phyloP scores from a whole-genome alignment of 108 stramenopile genomes.

The Mediolabrus comicus region DNA sequence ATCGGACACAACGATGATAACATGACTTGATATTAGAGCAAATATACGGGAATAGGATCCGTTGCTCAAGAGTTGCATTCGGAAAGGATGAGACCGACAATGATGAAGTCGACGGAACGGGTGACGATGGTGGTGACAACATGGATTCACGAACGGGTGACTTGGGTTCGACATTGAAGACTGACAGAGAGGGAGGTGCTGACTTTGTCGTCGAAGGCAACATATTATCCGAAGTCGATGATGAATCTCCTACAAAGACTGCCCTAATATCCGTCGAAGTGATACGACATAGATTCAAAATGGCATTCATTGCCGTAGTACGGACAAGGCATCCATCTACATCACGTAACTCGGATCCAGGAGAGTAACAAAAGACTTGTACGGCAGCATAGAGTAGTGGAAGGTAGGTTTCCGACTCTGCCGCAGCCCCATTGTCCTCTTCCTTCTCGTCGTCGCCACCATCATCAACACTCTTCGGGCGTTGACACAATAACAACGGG shows the following conservation, averaged over 20 bases:
- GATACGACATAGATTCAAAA: conserved; percentile 69
- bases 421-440: too few relatives aligned
- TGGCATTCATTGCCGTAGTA: conserved; percentile 63
- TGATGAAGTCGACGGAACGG: neutral
- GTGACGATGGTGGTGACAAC: neutral
- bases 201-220: conserved; percentile 41
- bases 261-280: conserved; percentile 48
- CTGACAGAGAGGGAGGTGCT: conserved; percentile 17
- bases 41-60: conserved; percentile 33
- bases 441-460: neutral
- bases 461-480: conserved; percentile 4
- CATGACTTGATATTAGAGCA: conserved; percentile 39
- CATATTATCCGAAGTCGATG: conserved; percentile 36
- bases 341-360: conserved; percentile 42
- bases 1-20: conserved; percentile 40
- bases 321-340: conserved; percentile 57
- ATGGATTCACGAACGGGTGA: too few relatives aligned
- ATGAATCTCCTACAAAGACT: conserved; percentile 43
- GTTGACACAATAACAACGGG: conserved; percentile 43
- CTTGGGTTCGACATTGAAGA: too few relatives aligned
- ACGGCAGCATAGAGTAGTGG: conserved; percentile 72
- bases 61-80: conserved; percentile 32
- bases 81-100: neutral
- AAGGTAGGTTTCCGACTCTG: conserved; percentile 36
- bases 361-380: conserved; percentile 48